Percentiles rank a stretch among this genome's conserved stretches.
phyloP scores from a whole-genome alignment of 2,329 filamentous ascomycete genomes.

The Stagonosporopsis rhizophila region DNA sequence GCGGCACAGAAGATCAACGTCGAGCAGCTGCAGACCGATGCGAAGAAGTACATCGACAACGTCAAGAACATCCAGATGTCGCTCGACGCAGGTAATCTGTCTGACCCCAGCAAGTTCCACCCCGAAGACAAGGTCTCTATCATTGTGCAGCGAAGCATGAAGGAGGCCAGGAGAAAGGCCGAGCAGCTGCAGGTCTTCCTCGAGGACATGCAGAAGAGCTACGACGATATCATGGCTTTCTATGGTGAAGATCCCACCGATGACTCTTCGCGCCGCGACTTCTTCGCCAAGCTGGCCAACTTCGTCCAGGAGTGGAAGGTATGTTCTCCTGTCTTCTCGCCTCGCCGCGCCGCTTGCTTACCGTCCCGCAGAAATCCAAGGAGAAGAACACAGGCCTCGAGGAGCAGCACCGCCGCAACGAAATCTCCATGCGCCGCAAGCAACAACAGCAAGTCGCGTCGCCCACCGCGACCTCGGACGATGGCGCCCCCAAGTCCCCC shows the following conservation, averaged over 20 bases:
- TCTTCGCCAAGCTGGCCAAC: slow-evolving; percentile 89
- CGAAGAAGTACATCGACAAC: slow-evolving; percentile 91
- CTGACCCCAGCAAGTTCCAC: slow-evolving; percentile 97
- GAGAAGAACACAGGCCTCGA: slow-evolving; percentile 90
- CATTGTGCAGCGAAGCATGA: slow-evolving; percentile 92
- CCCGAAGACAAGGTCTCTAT: slow-evolving; percentile 94
- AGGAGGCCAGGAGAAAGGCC: slow-evolving; percentile 92
- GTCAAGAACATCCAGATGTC: slow-evolving; percentile 93
- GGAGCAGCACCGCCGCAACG: slow-evolving; percentile 82
- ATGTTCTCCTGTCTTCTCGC: slow-evolving; percentile 39
- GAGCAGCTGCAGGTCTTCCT: slow-evolving; percentile 94
- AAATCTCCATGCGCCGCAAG: slow-evolving; percentile 92
- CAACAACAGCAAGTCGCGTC: slow-evolving; percentile 49
- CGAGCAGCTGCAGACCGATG: slow-evolving; percentile 86
- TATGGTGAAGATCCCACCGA: slow-evolving; percentile 94
- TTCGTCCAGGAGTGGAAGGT: slow-evolving; percentile 94
- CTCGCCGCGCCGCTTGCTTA: slow-evolving; percentile 6
- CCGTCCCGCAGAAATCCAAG: slow-evolving; percentile 71
- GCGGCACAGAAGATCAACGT: slow-evolving; percentile 90
- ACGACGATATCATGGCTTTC: slow-evolving; percentile 94
- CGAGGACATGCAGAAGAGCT: slow-evolving; percentile 89
- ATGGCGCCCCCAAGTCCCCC: slow-evolving; percentile 59
- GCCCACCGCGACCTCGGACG: slow-evolving; percentile 60
- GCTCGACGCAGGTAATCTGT: slow-evolving; percentile 90
- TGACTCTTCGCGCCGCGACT: slow-evolving; percentile 91